Evolutionary conservation across 306 rosid genomes (phyloP), one percentile per base, ranked within the genome.

Genomic region (Pachyrhizus erosus): DNA sequence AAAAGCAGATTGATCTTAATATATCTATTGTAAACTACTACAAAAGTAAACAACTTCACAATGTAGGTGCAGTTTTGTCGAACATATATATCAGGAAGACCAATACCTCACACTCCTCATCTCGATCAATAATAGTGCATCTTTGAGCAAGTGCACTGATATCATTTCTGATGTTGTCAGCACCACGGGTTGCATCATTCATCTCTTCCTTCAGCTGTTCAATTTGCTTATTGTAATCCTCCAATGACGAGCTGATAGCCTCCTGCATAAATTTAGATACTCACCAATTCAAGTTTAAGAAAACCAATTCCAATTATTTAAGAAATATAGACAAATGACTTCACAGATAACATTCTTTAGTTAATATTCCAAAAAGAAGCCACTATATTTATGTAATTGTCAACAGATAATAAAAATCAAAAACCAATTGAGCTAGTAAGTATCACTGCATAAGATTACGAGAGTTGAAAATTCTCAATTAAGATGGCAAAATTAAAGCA

Each of bases 101-200:
- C 73, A 83, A 80, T 93, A 96, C 99, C 98, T 97, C 98, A 51
- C 97, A 96, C 40, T 96, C 97, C 88, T 92, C 99, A 62, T 96
- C 99, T 45, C 94, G 90, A 73, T 96, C 99, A 87, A 96, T 91
- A 80, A 96, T 87, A 77, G 99, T 94, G 79, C 92, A 96, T 91
- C 99, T 93, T 88, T 96, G 99, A 84, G 99, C 98, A 80, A 96
- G 97, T 72, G 98, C 97, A 86, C 90, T 96, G 75, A 96, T 96
- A 89, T 96, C 99, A 80, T 90, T 96, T 84, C 99, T 86, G 80
- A 96, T 96, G 91, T 92, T 93, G 88, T 93, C 98, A 52, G 98
- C 98, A 78, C 98, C 99, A 83, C 90, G 94, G 42, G 99, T 96
- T 78, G 99, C 98, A 85, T 96, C 99, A 80, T 96, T 93, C 99